phyloP scores from a whole-genome alignment of 495 filamentous ascomycete genomes.

The Trichoderma virens region DNA sequence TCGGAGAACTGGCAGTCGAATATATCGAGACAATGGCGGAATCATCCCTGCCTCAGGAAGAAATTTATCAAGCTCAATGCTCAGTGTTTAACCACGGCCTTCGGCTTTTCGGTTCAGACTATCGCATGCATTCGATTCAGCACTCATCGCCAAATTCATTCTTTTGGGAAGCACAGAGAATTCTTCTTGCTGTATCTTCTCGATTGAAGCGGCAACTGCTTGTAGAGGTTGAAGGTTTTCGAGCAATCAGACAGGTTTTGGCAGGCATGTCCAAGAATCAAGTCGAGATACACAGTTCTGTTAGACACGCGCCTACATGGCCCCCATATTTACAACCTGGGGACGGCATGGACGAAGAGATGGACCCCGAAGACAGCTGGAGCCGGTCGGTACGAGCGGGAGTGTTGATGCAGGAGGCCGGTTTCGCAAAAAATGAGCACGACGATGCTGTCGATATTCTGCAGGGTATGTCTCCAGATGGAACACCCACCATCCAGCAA shows the following conservation, averaged over 20 bases:
- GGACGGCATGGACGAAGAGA: conserved; percentile 37
- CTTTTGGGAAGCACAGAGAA: conserved; percentile 39
- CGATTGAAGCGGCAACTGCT: conserved; percentile 26
- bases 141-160: conserved; percentile 15
- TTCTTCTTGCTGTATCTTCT: conserved; percentile 30
- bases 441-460: conserved; percentile 31
- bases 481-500: conserved; percentile 35
- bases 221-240: conserved; percentile 29
- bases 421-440: conserved; percentile 26
- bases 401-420: conserved; percentile 30
- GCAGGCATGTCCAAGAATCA: conserved; percentile 28
- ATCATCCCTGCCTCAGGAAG: neutral
- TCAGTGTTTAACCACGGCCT: neutral
- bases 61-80: conserved; percentile 3
- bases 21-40: neutral
- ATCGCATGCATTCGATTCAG: neutral
- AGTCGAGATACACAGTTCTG: conserved; percentile 27
- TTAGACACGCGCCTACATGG: conserved; percentile 35
- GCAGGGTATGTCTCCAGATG: conserved; percentile 25
- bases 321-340: conserved; percentile 36
- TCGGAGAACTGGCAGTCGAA: neutral
- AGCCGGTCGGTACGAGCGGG: conserved; percentile 34
- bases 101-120: neutral
- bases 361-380: conserved; percentile 30
- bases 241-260: conserved; percentile 32